Base-by-base conservation (phyloP, 768 basidiomycete species). In the Tephrocybe sp. region DNA sequence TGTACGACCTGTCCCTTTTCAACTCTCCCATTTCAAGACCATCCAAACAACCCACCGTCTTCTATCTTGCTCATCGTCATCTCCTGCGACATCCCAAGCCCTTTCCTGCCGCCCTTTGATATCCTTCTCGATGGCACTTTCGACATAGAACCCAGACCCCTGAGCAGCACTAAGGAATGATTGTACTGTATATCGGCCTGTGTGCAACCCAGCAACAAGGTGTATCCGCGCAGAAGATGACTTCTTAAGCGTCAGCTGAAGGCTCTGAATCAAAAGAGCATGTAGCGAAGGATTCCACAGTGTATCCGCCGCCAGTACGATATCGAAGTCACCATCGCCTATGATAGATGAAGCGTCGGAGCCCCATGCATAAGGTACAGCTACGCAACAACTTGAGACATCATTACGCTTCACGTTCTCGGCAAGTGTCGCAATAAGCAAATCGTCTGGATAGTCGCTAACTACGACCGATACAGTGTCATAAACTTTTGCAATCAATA, bases 21-120 rank as follows among this genome's bases (percentile, higher is more conserved):
- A 12, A 55, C 9, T 31, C 34, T 37, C 61, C 82, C 84, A 83
- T 54, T 67, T 76, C 28, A 86, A 58, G 52, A 72, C 63, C 26
- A 87, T 77, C 81, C 85, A 88, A 35, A 91, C 71, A 16, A 90
- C 72, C 87, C 89, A 90, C 18, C 75, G 67, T 53, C 87, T 75
- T 56, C 85, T 72, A 55, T 86, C 86, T n/a, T 60, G 69, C 34
- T 90, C 88, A 34, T 84, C 81, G 53, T 89, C 86, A 0, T 63
- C 78, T 34, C 76, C 68, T 8, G 67, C 60, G 9, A 83, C 73
- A 44, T 72, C 68, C 87, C 87, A 89, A 3, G 53, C 53, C 37
- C 82, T 77, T 27, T 62, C 55, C 13, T 46, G 56, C 0, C 52
- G 51, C 7, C 77, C 78, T 6, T 52, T 59, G 15, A 77, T 71